Percentiles rank a stretch among this genome's conserved stretches.
Evolutionary conservation across 441 rosid genomes (phyloP).

Genomic region (Dalechampia spathulata): DNA sequence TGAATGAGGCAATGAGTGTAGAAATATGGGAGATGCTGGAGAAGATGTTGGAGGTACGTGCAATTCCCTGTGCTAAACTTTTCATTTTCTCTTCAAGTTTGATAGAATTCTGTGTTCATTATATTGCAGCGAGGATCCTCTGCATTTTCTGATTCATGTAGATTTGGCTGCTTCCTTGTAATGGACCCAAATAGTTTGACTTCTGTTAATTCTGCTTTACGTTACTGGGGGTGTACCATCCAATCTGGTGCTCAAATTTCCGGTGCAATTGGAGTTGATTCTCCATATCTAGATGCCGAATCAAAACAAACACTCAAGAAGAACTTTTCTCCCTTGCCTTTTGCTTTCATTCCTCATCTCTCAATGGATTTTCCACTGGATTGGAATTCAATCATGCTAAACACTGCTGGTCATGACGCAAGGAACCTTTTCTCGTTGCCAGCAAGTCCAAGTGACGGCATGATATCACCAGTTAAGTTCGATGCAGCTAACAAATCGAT

Average conservation of each 20-base stretch:
- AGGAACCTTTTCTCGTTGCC: constrained; percentile 41
- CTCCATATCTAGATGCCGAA: constrained; percentile 25
- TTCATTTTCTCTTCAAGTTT: constrained; percentile 1
- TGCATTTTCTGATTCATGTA: constrained; percentile 42
- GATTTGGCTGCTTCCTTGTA: constrained; percentile 58
- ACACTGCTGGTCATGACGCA: constrained; percentile 32
- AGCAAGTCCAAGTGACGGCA: constrained; percentile 19
- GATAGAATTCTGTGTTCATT: constrained; percentile 12
- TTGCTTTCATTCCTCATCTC: constrained; percentile 46
- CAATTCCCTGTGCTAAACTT: not conserved
- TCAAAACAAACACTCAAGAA: constrained; percentile 29
- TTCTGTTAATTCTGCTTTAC: constrained; percentile 61
- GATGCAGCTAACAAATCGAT: constrained; percentile 47
- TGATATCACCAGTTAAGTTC: constrained; percentile 43
- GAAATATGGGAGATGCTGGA: constrained; percentile 77
- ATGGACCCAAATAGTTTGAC: constrained; percentile 57
- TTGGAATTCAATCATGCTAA: constrained; percentile 50
- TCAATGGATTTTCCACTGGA: constrained; percentile 32
- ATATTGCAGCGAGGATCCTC: constrained; percentile 62
- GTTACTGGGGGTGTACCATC: constrained; percentile 77
- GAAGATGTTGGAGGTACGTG: constrained; percentile 54
- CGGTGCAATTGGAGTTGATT: constrained; percentile 48
- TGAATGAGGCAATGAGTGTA: constrained; percentile 45
- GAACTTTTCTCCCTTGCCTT: constrained; percentile 52
- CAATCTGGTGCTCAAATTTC: constrained; percentile 77